phyloP scores from a whole-genome alignment of 2,329 filamentous ascomycete genomes.

The Aspergillus cejpii region DNA sequence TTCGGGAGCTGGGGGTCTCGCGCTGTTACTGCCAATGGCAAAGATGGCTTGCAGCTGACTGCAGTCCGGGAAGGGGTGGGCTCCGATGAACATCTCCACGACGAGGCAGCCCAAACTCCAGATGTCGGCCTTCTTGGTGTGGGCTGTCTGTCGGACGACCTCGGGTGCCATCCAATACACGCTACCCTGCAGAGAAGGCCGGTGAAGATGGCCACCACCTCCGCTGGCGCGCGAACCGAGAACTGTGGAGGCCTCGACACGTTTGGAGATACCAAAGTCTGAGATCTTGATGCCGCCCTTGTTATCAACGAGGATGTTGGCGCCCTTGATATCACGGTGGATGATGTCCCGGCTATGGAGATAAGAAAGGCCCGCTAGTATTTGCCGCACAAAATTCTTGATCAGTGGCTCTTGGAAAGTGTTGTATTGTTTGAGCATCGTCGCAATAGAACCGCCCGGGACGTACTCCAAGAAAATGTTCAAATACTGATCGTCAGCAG shows the following conservation, averaged over 20 bases:
- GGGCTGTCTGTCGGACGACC: slow-evolving; percentile 94
- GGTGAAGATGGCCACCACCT: slow-evolving; percentile 43
- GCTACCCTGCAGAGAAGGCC: slow-evolving; percentile 80
- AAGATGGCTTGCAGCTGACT: slow-evolving; percentile 97
- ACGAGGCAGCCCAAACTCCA: slow-evolving; percentile 96
- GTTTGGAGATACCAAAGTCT: slow-evolving; percentile 97
- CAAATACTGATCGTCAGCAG: slow-evolving; percentile 80
- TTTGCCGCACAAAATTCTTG: slow-evolving; percentile 93
- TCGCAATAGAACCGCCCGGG: slow-evolving; percentile 91
- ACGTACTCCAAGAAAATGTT: slow-evolving; percentile 99
- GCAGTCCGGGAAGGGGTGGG: slow-evolving; percentile 93
- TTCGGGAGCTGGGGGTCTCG: slow-evolving; percentile 81
- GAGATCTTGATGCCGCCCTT: slow-evolving; percentile 99
- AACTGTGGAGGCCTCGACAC: slow-evolving; percentile 84
- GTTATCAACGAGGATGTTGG: slow-evolving; percentile 97
- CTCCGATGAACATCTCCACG: slow-evolving; percentile 98
- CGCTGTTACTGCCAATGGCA: slow-evolving; percentile 86
- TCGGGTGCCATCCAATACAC: slow-evolving; percentile 99
- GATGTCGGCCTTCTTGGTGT: slow-evolving; percentile 97
- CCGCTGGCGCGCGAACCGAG: slow-evolving; percentile 46
- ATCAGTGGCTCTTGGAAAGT: slow-evolving; percentile 89
- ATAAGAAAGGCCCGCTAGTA: slow-evolving; percentile 85
- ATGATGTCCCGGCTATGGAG: slow-evolving; percentile 94
- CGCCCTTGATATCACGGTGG: slow-evolving; percentile 97
- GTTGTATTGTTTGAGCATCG: slow-evolving; percentile 97